Evolutionary conservation across 2,329 filamentous ascomycete species (phyloP).

Genomic region (Blastomyces gilchristii): DNA sequence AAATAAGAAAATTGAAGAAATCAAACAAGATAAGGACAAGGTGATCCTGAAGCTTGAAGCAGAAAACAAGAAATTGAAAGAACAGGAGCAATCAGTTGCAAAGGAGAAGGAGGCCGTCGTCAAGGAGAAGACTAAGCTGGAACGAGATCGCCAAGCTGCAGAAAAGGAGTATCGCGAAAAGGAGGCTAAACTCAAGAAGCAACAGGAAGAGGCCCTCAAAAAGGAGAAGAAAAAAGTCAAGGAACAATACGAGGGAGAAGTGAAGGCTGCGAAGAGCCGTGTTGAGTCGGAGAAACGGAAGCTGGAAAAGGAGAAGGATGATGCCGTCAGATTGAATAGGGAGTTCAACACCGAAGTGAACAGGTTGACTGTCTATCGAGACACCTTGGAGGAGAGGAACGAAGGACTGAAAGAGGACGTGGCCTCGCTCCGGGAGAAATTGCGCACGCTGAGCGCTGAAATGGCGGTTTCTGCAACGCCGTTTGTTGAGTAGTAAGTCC

Average conservation of each 20-base stretch:
- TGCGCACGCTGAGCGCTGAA: neutral
- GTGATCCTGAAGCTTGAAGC: neutral
- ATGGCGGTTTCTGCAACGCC: neutral
- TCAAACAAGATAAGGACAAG: neutral
- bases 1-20: neutral
- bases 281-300: neutral
- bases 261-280: neutral
- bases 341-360: neutral
- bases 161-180: neutral
- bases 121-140: neutral
- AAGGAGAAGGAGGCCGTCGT: neutral
- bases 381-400: neutral
- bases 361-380: too few relatives aligned
- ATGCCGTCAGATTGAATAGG: neutral
- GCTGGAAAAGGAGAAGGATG: neutral
- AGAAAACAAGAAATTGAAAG: slow-evolving; percentile 2
- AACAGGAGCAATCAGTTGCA: neutral
- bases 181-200: neutral
- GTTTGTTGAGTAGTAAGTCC: neutral
- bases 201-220: neutral
- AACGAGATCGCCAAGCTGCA: neutral
- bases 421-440: neutral
- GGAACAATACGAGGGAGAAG: neutral
- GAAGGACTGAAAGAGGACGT: neutral
- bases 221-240: neutral